A percentile compares a stretch with the other conserved stretches of the same genome.
Conservation (phyloP, 371 early-diverging fungal genomes). For the Mortierella sp. region DNA sequence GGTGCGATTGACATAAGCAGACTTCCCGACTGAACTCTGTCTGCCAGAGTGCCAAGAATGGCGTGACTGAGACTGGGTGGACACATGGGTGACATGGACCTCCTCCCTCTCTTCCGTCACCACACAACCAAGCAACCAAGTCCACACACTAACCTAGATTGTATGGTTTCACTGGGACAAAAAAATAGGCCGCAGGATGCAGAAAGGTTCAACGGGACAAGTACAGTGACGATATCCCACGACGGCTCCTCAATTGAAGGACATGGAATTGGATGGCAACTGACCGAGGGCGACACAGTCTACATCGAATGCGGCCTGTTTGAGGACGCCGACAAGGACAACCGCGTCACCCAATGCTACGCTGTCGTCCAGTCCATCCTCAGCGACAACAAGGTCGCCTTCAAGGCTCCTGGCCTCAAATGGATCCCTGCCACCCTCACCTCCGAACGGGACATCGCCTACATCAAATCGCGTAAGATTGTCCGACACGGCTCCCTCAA, state of each 20-base stretch:
- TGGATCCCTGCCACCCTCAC: slow-evolving; percentile 52
- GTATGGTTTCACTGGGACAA: background rate
- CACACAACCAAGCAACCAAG: background rate
- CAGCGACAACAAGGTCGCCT: slow-evolving; percentile 31
- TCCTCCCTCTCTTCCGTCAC: background rate
- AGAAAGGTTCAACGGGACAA: slow-evolving; percentile 38
- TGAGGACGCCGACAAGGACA: slow-evolving; percentile 41
- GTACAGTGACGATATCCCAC: slow-evolving; percentile 45
- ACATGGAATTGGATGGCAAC: slow-evolving; percentile 38
- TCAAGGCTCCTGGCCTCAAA: slow-evolving; percentile 59
- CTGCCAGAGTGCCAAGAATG: background rate
- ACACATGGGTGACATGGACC: background rate
- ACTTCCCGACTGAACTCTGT: background rate
- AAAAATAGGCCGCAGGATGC: slow-evolving; percentile 58
- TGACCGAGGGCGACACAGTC: slow-evolving; percentile 53
- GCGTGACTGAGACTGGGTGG: slow-evolving; percentile 9
- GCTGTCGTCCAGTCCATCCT: slow-evolving; percentile 46
- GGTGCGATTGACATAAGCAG: background rate
- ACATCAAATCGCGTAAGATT: slow-evolving; percentile 54
- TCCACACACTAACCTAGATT: background rate
- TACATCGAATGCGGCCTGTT: slow-evolving; percentile 58
- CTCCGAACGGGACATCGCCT: slow-evolving; percentile 47
- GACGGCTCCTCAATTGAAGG: slow-evolving; percentile 46
- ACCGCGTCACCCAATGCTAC: slow-evolving; percentile 51
- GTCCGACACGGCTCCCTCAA: slow-evolving; percentile 56